Base-by-base conservation (phyloP, 768 basidiomycete species). In the Brasilioporus rufonigricans region DNA sequence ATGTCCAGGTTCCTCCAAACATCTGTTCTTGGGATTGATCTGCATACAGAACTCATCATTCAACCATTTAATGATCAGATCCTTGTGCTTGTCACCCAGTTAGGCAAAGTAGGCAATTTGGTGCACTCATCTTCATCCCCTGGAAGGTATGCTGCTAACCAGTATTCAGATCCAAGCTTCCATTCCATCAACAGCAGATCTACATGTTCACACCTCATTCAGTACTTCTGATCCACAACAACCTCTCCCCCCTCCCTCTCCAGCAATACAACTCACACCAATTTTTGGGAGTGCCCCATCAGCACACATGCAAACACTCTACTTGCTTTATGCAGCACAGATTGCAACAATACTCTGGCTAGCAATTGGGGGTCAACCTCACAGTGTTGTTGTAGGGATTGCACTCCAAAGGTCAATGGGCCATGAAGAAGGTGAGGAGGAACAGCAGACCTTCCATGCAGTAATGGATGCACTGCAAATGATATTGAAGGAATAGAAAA, bases 21-120 rank as follows among this genome's bases (percentile, higher is more conserved):
- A 23, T 77, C 79, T 10, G 74, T 78, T 36, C 65, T 76, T 5
- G 62, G 94, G 12, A 67, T 80, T 41, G 88, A 82, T 13, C 71
- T 77, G 13, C 71, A 67, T 18, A 97, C 92, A 2, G 86, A 95
- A 51, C 73, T 97, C 16, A 60, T 94, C 43, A 67, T 95, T 8
- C 93, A 97, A 63, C 74, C 76, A 0, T 98, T 84, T 67, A 80
- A 82, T 50, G 95, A 98, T 72, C 80, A 92, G 24, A 75, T 84
- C 13, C 76, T 98, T 19, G 85, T 97, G n/a, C 76, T 97, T 23
- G 78, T 98, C 50, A 94, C 93, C 1, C 95, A 98, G 70, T 68
- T 92, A 57, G 90, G 91, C 36, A 95, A 93, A 81, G 87, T 96
- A 13, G 95, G 95, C 52, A 85, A 80, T 65, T 67, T 98, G 74